A percentile compares a stretch with the other conserved stretches of the same genome.
These are phyloP conservation scores for Fusarium sp. DNA, from an alignment of 2,329 filamentous ascomycete species.

Conservation along the genomic window DNA sequence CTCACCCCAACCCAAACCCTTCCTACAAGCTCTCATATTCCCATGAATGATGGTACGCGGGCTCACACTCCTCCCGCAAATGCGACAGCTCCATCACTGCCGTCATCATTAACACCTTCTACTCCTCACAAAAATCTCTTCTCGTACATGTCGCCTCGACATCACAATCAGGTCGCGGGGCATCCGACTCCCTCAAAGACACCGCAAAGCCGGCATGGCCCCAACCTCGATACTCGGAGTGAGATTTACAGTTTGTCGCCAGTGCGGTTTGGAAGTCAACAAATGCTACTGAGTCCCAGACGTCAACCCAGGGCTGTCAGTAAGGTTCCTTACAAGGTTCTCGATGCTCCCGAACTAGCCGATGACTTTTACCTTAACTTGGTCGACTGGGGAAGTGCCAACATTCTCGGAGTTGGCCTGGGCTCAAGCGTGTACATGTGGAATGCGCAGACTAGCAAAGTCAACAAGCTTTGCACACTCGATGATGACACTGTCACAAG, in stretches of 20 bases:
- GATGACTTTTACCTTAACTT: constrained; percentile 98
- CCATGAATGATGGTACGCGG: constrained; percentile 72
- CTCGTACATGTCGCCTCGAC: constrained; percentile 82
- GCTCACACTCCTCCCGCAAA: constrained; percentile 84
- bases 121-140: constrained; percentile 99
- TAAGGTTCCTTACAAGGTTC: constrained; percentile 97
- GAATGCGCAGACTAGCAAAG: constrained; percentile 90
- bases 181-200: constrained; percentile 91
- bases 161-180: constrained; percentile 76
- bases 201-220: constrained; percentile 85
- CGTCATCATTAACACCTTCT: constrained; percentile 83
- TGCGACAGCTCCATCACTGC: constrained; percentile 68
- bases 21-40: constrained; percentile 61
- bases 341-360: constrained; percentile 94
- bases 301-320: constrained; percentile 90
- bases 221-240: constrained; percentile 87
- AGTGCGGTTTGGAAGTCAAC: constrained; percentile 90
- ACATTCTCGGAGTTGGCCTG: constrained; percentile 91
- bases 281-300: constrained; percentile 89
- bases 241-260: constrained; percentile 97
- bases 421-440: constrained; percentile 98
- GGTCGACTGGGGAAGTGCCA: constrained; percentile 96
- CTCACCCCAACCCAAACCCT: constrained; percentile 68
- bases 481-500: constrained; percentile 95
- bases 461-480: constrained; percentile 93